phyloP scores from a whole-genome alignment of 352 stramenopile species.

The Phytophthora agathidicida region DNA sequence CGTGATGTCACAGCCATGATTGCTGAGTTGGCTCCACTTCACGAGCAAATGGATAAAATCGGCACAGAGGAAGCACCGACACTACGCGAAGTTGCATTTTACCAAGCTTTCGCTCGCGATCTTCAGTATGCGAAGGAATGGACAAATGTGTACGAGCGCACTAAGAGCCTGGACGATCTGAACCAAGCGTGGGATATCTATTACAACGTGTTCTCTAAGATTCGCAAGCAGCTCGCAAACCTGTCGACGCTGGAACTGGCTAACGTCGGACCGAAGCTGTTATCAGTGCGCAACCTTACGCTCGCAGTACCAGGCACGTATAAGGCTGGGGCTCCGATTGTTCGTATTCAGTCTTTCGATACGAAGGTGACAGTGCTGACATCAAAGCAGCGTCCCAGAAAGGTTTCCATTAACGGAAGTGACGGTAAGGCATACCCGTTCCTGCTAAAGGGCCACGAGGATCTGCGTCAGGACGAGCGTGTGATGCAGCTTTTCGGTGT shows the following conservation, averaged over 20 bases:
- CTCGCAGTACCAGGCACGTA: slow-evolving; percentile 96
- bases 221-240: slow-evolving; percentile 93
- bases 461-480: slow-evolving; percentile 99
- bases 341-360: slow-evolving; percentile 94
- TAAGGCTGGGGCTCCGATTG: slow-evolving; percentile 84
- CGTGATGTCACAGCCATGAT: slow-evolving; percentile 97
- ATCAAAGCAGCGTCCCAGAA: slow-evolving; percentile 98
- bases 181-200: slow-evolving; percentile 99
- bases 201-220: slow-evolving; percentile 98
- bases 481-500: slow-evolving; percentile 99
- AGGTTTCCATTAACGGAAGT: slow-evolving; percentile 98
- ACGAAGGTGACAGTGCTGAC: slow-evolving; percentile 96
- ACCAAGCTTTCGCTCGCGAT: slow-evolving; percentile 94
- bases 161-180: slow-evolving; percentile 80
- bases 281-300: slow-evolving; percentile 94
- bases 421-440: slow-evolving; percentile 99
- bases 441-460: slow-evolving; percentile 99
- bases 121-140: slow-evolving; percentile 88
- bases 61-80: slow-evolving; percentile 72
- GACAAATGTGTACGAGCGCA: slow-evolving; percentile 81
- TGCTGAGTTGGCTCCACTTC: slow-evolving; percentile 94
- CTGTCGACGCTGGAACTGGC: slow-evolving; percentile 97
- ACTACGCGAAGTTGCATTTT: slow-evolving; percentile 83
- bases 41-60: slow-evolving; percentile 89
- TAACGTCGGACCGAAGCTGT: slow-evolving; percentile 96